Evolutionary conservation across 208 protist genomes (phyloP), one percentile per base, ranked within the genome.

Genomic region (Crithidia acanthocephali): DNA sequence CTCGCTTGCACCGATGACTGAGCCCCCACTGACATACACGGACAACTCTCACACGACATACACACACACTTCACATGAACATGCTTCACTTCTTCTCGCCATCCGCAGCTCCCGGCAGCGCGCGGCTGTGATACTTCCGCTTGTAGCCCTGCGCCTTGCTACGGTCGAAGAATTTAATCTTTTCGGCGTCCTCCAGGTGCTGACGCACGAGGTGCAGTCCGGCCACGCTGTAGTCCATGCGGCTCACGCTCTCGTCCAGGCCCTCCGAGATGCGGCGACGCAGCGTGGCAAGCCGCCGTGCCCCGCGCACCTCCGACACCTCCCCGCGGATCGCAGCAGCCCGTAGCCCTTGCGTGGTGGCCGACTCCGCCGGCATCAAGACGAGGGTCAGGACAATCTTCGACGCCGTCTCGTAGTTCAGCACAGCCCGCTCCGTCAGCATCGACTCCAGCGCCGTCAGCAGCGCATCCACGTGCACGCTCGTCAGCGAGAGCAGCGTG

Each of bases 111-210:
- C 44, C 47, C 2, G 67, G 65, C 22, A 94, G 56, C 0, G 76
- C 86, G 30, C 85, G 85, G 56, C 67, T 85, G 74, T 95, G 86
- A 40, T 93, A 95, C 79, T 87, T 89, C 58, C 87, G 86, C 76
- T 92, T 95, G 71, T 92, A 72, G 50, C 90, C 90, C 66, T 95
- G 90, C 42, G 87, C 87, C 72, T 92, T 92, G 68, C 85, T 92
- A 32, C 87, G 50, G 57, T 95, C 90, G 64, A 91, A 93, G 76
- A 95, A 95, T 47, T 84, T 81, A 23, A 90, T 66, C 68, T 90
- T 90, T 10, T 86, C 87, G 3, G 72, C 73, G 18, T 92, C 87
- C 72, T 88, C 81, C 20, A 93, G 63, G 52, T 76, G 44, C 35
- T 89, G 77, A n/a, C 85, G 83, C 25, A 93, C 77, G 40, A 92